Base-by-base conservation (phyloP, 495 filamentous ascomycete species). In the Podospora pseudocomata region DNA sequence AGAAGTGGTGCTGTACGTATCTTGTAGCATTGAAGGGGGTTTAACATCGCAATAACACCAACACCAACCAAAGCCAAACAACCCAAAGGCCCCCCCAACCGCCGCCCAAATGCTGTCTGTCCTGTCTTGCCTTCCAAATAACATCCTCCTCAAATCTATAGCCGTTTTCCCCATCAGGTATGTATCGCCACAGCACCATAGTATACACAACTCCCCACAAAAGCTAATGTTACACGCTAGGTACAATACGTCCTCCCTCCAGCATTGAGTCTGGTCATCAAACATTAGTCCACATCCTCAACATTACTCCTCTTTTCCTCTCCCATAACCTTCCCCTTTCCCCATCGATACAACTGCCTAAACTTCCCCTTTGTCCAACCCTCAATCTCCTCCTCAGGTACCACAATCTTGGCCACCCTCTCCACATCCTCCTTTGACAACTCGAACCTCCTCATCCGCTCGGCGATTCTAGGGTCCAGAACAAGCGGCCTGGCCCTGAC, bases 391-490 rank as follows among this genome's bases (percentile, higher is more conserved):
- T 89, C 89, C 75, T 87, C 81, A 2, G 87, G 84, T 32, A 88
- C 82, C 27, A 80, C 82, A 64, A 94, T 88, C 68, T 80, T 80
- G 67, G 83, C 84, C 1, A 86, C 87, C 55, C 88, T 85, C 16
- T 83, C 86, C 76, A 94, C 91, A 16, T 91, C 87, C 67, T 91
- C 89, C 0, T 84, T 78, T 19, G 71, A 76, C 15, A 92, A 69
- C 74, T 88, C 84, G 75, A 94, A 95, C 66, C 83, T 87, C 66
- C 89, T 86, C 96, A 99, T 97, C 53, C 93, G 87, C 70, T 79
- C 83, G 16, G 86, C 86, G 67, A 99, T 90, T 26, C 95, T 86
- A 11, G 83, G 79, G 75, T 99, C 95, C 4, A 97, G 75, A 2
- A 92, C 88, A 16, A 98, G 80, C 19, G 88, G 86, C 65, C 91